These are phyloP conservation scores for Cryptosporidium sp. DNA, from an alignment of 169 alveolate species.

Conservation along the genomic window DNA sequence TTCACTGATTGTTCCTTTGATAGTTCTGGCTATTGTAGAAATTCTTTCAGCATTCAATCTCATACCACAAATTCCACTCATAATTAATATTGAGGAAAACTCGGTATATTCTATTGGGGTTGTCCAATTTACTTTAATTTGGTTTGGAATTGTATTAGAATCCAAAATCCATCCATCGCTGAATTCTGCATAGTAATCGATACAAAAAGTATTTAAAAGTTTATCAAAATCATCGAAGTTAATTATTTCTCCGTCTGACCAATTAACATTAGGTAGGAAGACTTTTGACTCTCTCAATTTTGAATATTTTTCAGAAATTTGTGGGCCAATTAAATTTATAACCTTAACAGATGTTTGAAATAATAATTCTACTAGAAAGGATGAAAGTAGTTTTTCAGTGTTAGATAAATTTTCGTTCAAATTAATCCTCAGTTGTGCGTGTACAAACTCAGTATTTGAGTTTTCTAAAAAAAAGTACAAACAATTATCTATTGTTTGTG, in stretches of 20 bases:
- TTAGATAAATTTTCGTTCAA: constrained; percentile 4
- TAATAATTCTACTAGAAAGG: constrained; percentile 43
- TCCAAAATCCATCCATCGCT: constrained; percentile 59
- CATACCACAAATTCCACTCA: constrained; percentile 67
- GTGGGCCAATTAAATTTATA: constrained; percentile 3
- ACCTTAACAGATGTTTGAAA: constrained; percentile 54
- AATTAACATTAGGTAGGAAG: constrained; percentile 39
- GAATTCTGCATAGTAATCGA: constrained; percentile 53
- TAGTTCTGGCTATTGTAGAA: constrained; percentile 39
- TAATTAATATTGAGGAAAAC: constrained; percentile 35
- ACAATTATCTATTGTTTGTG: constrained; percentile 14
- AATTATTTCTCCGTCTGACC: constrained; percentile 32
- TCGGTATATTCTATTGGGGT: constrained; percentile 63
- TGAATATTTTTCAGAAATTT: background rate
- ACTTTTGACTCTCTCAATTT: constrained; percentile 11
- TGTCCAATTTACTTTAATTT: constrained; percentile 65
- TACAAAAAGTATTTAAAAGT: constrained; percentile 58
- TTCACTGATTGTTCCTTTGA: constrained; percentile 45
- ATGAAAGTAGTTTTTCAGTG: constrained; percentile 24
- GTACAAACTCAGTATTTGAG: constrained; percentile 49
- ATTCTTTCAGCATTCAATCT: constrained; percentile 18
- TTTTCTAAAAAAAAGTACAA: constrained; percentile 32
- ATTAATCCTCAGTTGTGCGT: constrained; percentile 41
- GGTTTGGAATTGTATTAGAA: constrained; percentile 56
- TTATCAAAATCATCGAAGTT: constrained; percentile 32